A percentile compares a stretch with the other conserved stretches of the same genome.
phyloP scores from a whole-genome alignment of 192 early-diverging fungal species.

The Obelidium mucronatum region DNA sequence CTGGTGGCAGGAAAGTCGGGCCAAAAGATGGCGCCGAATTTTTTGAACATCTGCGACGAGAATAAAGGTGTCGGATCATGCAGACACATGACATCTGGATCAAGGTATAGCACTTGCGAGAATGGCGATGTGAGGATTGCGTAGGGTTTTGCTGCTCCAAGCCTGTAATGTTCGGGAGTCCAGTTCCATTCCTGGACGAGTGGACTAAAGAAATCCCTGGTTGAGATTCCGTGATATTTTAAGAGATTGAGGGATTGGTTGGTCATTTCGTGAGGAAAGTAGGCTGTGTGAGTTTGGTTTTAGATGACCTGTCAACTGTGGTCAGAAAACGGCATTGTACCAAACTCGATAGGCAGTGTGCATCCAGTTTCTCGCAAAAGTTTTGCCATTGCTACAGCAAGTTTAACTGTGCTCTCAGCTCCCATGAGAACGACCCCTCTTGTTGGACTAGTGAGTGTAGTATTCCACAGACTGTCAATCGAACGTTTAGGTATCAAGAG shows the following conservation, averaged over 20 bases:
- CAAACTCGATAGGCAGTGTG: constrained; percentile 29
- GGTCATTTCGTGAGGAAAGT: constrained; percentile 19
- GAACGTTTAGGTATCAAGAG: no score
- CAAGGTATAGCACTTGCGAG: constrained; percentile 53
- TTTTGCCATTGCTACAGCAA: neutral
- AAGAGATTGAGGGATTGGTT: neutral
- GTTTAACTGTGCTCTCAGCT: neutral
- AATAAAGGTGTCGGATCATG: constrained; percentile 53
- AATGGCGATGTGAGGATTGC: constrained; percentile 36
- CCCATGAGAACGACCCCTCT: constrained; percentile 16
- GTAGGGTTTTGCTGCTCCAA: constrained; percentile 14
- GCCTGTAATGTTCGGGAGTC: neutral
- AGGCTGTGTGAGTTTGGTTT: neutral
- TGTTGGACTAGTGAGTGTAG: no score
- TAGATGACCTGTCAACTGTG: neutral
- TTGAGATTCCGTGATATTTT: neutral
- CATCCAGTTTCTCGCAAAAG: constrained; percentile 17
- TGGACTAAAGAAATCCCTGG: neutral
- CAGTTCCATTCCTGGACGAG: neutral
- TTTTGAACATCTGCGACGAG: constrained; percentile 39
- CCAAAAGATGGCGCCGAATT: constrained; percentile 57
- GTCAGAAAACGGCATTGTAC: neutral
- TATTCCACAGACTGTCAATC: no score
- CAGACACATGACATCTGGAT: constrained; percentile 54
- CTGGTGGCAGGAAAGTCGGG: constrained; percentile 19